phyloP scores from a whole-genome alignment of 73 alveolate species.

The Paramecium tetraurelia region DNA sequence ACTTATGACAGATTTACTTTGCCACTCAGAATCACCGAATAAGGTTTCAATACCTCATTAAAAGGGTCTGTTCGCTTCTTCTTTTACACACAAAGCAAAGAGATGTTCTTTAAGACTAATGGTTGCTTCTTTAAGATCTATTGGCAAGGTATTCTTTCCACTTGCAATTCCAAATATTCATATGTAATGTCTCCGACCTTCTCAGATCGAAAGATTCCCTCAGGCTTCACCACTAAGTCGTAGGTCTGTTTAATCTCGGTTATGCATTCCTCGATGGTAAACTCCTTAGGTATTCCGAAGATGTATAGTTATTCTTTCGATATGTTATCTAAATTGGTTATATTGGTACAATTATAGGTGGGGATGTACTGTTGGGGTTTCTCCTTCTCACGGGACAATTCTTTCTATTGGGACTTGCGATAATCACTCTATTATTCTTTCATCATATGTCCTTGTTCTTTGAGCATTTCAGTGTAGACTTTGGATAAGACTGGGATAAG shows the following conservation, averaged over 20 bases:
- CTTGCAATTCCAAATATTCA: conserved; percentile 16
- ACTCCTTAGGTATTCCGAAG: conserved; percentile 12
- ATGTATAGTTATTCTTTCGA: neutral
- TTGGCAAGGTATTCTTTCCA: conserved; percentile 15
- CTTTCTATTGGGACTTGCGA: neutral
- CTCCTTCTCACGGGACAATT: neutral
- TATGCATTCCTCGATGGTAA: neutral
- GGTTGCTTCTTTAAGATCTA: neutral
- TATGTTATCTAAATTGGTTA: neutral
- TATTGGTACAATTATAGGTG: neutral
- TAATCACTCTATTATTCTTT: neutral
- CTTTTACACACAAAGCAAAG: neutral
- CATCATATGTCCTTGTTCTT: neutral
- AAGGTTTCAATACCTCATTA: neutral
- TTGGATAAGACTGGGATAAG: conserved; percentile 4
- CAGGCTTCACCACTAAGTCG: neutral
- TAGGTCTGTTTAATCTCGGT: neutral
- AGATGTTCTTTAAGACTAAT: neutral
- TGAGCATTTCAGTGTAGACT: neutral
- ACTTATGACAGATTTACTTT: neutral
- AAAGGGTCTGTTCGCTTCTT: neutral
- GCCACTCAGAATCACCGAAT: neutral
- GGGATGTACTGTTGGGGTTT: conserved; percentile 26
- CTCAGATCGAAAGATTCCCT: neutral
- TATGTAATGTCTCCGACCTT: neutral